Conservation (phyloP, 1,284 basidiomycete genomes). For the Cryptococcus sp. region DNA sequence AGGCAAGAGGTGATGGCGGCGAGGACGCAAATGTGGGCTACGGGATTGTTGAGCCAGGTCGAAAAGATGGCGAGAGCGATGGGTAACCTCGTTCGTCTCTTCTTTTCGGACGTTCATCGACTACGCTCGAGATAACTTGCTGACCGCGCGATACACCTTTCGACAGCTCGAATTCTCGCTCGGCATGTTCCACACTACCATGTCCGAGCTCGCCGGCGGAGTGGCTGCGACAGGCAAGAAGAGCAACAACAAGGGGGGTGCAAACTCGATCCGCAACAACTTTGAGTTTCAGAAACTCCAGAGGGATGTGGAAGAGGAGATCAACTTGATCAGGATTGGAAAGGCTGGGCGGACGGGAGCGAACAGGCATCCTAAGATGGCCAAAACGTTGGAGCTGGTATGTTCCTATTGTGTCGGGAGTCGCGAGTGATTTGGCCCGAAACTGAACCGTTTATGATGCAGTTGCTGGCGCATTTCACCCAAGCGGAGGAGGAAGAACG, state of each 20-base stretch:
- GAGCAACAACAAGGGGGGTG: constrained; percentile 27
- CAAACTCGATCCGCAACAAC: constrained; percentile 36
- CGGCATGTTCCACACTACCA: constrained; percentile 66
- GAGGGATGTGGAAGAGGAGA: constrained; percentile 42
- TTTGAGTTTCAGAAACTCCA: constrained; percentile 47
- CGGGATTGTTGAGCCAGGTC: constrained; percentile 27
- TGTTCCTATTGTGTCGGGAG: no score
- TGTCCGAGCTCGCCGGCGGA: constrained; percentile 53
- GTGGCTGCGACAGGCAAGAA: constrained; percentile 41
- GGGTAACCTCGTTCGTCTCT: constrained; percentile 66
- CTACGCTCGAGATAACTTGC: not conserved
- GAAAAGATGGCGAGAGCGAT: constrained; percentile 67
- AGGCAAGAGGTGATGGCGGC: constrained; percentile 36
- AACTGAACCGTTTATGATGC: constrained; percentile 2
- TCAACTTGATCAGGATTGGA: constrained; percentile 37
- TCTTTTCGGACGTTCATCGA: not conserved
- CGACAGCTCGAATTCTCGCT: constrained; percentile 78
- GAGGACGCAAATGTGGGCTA: constrained; percentile 27
- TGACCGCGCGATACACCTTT: no score
- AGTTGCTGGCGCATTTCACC: constrained; percentile 73
- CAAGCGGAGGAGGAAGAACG: constrained; percentile 57
- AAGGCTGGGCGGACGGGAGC: constrained; percentile 47
- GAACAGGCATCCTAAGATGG: constrained; percentile 84
- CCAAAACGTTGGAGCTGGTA: constrained; percentile 66
- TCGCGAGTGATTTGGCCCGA: not conserved